Base-by-base conservation (phyloP, 306 rosid genomes). In the Biancaea sappan region DNA sequence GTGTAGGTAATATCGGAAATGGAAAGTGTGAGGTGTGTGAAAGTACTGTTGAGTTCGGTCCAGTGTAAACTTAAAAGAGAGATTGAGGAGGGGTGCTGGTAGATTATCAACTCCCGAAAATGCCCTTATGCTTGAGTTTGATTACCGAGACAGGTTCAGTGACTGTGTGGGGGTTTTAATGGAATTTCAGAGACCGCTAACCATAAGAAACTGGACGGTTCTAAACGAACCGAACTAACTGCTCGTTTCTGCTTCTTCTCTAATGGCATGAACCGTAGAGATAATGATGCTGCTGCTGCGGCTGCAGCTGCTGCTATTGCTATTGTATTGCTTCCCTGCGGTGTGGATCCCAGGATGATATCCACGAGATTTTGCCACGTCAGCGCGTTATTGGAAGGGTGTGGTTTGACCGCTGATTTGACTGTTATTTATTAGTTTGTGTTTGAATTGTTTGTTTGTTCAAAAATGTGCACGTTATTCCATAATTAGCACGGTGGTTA, bases 381-480 rank as follows among this genome's bases (percentile, higher is more conserved):
- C 19, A 24, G 28, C 48, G 8, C 16, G 4, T 2, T 2, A 9
- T 70, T 38, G 48, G 14, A 11, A 21, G 68, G 4, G 18, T 38
- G 11, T 24, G 56, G 71, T 66, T 71, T 83, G 87, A 83, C 84
- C 21, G 53, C 0, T 83, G 82, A 83, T 83, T 76, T 79, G 87
- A 79, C 84, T 76, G 82, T 76, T 72, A 8, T 29, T 65, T 64
- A 60, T 18, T 40, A 21, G 29, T 51, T 62, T 35, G 68, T 21
- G 29, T 43, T 12, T 1, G 48, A n/a, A 1, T 38, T 38, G 29
- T 57, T 56, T 24, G 44, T 14, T 66, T 68, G 54, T 64, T 74
- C 67, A 22, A 24, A 29, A 24, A 29, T 48, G 63, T 53, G 57
- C 26, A 9, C 12, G 60, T n/a, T 51, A 18, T 79, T 69, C 57